Evolutionary conservation across 495 filamentous ascomycete species (phyloP).

Genomic region (Penicillium dipodomyicola): DNA sequence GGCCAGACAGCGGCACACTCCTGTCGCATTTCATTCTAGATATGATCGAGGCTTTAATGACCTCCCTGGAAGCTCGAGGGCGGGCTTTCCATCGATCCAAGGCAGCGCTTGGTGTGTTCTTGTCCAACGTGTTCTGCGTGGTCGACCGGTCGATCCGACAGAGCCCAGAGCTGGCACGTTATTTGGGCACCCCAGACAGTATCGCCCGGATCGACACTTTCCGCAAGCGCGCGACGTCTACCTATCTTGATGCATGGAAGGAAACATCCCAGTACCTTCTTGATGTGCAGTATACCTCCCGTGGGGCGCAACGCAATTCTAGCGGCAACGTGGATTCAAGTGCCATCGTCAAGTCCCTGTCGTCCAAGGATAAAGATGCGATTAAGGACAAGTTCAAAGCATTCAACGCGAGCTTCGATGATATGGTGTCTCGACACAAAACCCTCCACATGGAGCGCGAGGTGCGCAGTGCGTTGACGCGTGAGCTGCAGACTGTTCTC

Average conservation of each 20-base stretch:
- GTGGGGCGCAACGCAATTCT: slow-evolving; percentile 62
- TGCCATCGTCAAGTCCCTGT: slow-evolving; percentile 76
- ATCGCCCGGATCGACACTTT: slow-evolving; percentile 70
- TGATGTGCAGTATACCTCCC: slow-evolving; percentile 88
- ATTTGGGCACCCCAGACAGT: slow-evolving; percentile 63
- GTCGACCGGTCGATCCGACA: slow-evolving; percentile 81
- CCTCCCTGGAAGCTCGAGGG: slow-evolving; percentile 71
- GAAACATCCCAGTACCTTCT: slow-evolving; percentile 81
- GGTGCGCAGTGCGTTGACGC: slow-evolving; percentile 70
- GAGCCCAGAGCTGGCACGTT: slow-evolving; percentile 67
- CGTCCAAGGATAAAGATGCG: slow-evolving; percentile 85
- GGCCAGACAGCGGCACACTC: slow-evolving; percentile 85
- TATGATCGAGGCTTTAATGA: slow-evolving; percentile 77
- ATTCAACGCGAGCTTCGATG: slow-evolving; percentile 91
- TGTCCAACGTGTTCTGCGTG: slow-evolving; percentile 84
- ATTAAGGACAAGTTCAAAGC: slow-evolving; percentile 94
- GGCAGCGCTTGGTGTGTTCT: slow-evolving; percentile 77
- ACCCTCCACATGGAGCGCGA: slow-evolving; percentile 80
- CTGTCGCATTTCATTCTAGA: slow-evolving; percentile 83
- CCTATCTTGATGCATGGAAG: slow-evolving; percentile 86
- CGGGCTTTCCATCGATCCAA: slow-evolving; percentile 74
- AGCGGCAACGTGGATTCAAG: slow-evolving; percentile 68
- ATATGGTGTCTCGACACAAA: slow-evolving; percentile 78
- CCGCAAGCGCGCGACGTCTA: slow-evolving; percentile 77
- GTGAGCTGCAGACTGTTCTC: slow-evolving; percentile 83